phyloP scores from a whole-genome alignment of 352 stramenopile species.

The Thalassiosira delicatula region DNA sequence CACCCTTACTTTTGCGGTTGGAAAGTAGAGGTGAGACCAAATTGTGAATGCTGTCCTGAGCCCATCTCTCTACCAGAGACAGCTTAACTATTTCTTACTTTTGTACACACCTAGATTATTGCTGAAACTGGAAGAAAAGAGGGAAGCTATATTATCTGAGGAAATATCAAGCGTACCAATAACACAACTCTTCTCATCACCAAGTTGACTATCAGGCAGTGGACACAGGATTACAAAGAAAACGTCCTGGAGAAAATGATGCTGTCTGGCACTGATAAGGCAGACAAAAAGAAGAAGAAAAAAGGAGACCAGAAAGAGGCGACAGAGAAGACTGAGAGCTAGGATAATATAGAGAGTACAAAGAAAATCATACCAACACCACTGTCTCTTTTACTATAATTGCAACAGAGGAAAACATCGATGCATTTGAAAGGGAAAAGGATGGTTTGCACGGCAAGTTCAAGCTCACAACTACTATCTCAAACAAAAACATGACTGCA shows the following conservation, averaged over 20 bases:
- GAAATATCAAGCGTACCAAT: slow-evolving; percentile 87
- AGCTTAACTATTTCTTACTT: too few species aligned
- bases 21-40: too few species aligned
- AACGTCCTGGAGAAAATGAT: slow-evolving; percentile 93
- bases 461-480: slow-evolving; percentile 93
- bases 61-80: too few species aligned
- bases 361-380: slow-evolving; percentile 96
- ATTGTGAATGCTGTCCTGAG: too few species aligned
- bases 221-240: slow-evolving; percentile 81
- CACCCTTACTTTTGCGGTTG: slow-evolving; percentile 96
- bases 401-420: slow-evolving; percentile 81
- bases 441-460: slow-evolving; percentile 89
- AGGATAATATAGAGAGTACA: too few species aligned
- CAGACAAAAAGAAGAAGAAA: too few species aligned
- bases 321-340: too few species aligned
- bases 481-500: slow-evolving; percentile 97
- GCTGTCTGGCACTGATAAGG: slow-evolving; percentile 84
- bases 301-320: too few species aligned
- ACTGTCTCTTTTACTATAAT: slow-evolving; percentile 88
- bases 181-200: slow-evolving; percentile 94
- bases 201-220: slow-evolving; percentile 96
- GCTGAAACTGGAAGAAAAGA: slow-evolving; percentile 71
- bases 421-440: slow-evolving; percentile 87
- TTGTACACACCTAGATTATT: too few species aligned
- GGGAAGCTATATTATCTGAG: slow-evolving; percentile 76